phyloP scores from a whole-genome alignment of 768 basidiomycete species.

The Vararia minispora region DNA sequence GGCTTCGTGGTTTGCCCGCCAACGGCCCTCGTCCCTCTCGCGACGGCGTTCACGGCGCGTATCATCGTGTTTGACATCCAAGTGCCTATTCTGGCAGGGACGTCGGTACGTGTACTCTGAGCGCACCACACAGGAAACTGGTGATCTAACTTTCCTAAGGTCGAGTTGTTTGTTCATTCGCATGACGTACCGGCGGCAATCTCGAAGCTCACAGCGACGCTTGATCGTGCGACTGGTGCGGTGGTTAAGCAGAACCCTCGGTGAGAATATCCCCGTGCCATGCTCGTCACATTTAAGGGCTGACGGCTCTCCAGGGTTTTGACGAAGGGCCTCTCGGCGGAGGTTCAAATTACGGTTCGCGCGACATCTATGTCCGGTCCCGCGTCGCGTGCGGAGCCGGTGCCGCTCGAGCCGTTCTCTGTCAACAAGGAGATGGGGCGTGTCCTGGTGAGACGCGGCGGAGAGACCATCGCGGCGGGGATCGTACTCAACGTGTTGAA shows the following conservation, averaged over 20 bases:
- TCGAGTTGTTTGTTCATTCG: conserved; percentile 94
- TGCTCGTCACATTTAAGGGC: conserved; percentile 4
- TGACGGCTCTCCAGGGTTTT: conserved; percentile 46
- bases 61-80: conserved; percentile 92
- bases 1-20: conserved; percentile 84
- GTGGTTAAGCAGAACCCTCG: conserved; percentile 73
- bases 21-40: conserved; percentile 61
- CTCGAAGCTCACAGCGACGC: conserved; percentile 61
- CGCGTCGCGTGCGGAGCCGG: conserved; percentile 35
- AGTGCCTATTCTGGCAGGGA: conserved; percentile 78
- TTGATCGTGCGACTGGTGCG: conserved; percentile 70
- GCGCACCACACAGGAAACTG: background rate
- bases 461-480: conserved; percentile 95
- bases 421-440: conserved; percentile 95
- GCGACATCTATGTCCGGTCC: conserved; percentile 38
- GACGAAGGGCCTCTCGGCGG: conserved; percentile 75
- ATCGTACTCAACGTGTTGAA: no score
- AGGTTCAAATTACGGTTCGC: conserved; percentile 74
- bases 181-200: conserved; percentile 86
- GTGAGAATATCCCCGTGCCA: conserved; percentile 28
- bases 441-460: conserved; percentile 74
- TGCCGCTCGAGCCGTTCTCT: conserved; percentile 81
- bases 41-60: conserved; percentile 68
- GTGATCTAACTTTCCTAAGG: conserved; percentile 20
- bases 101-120: conserved; percentile 44